phyloP scores from a whole-genome alignment of 768 basidiomycete genomes.

The Lentinula detonsa region DNA sequence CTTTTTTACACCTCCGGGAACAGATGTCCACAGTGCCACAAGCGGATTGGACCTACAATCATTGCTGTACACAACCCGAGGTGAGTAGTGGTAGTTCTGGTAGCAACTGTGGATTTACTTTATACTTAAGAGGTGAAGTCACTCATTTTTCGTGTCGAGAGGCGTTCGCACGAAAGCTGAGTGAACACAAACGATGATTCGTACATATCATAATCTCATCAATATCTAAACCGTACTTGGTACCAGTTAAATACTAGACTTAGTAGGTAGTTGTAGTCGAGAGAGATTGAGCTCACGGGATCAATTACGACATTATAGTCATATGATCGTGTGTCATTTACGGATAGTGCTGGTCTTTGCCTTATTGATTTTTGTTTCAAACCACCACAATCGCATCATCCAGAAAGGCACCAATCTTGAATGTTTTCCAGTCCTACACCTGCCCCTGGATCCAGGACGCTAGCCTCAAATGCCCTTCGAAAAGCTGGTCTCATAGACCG shows the following conservation, averaged over 20 bases:
- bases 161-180: constrained; percentile 56
- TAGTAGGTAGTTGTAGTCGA: too few species aligned
- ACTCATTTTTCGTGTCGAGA: constrained; percentile 97
- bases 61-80: constrained; percentile 90
- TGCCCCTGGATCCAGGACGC: constrained; percentile 47
- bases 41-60: constrained; percentile 86
- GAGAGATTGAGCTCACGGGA: too few species aligned
- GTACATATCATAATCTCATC: neutral
- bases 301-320: neutral
- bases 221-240: too few species aligned
- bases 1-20: neutral
- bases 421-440: constrained; percentile 63
- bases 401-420: neutral
- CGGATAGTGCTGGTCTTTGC: neutral
- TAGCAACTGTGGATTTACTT: neutral
- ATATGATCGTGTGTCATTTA: constrained; percentile 10
- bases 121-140: constrained; percentile 71
- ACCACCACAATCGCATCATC: neutral
- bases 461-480: constrained; percentile 59
- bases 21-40: constrained; percentile 95
- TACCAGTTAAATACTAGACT: too few species aligned
- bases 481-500: constrained; percentile 73
- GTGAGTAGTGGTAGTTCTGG: constrained; percentile 34
- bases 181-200: constrained; percentile 8
- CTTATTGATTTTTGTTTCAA: neutral